Evolutionary conservation across 805 yeast genomes (phyloP), one percentile per base, ranked within the genome.

Genomic region (Blastobotrys muscicola): DNA sequence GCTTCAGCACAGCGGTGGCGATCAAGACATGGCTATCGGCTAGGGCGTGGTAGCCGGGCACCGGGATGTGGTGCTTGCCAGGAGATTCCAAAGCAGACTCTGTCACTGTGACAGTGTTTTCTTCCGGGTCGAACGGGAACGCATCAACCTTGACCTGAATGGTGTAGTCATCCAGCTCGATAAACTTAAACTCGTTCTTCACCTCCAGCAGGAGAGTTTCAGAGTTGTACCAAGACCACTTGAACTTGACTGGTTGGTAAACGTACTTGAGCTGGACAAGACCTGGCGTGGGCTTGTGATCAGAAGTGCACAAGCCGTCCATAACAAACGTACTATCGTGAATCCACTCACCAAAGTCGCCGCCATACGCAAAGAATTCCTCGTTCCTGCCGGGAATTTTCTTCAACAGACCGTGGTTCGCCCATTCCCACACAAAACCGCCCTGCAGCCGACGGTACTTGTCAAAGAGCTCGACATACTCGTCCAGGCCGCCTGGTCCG

Each of bases 381-480:
- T 47, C 48, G 8, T 43, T 41, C 30, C 46, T 50, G 9, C 16
- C 49, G 12, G 45, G 41, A 14, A 45, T 44, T 30, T 35, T 33
- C 15, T 37, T 49, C 15, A n/a, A 26, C 8, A 64, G 37, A 4
- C 69, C 69, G 47, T 65, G 69, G 45, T 63, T 63, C 9, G 62
- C 62, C 69, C 69, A 65, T 47, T 65, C 69, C 69, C 69, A 65
- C 7, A 64, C 52, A 47, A 62, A 64, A 8, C 69, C 69, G 14
- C 69, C 69, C 44, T 60, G 66, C 7, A 64, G 39, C 12, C 55
- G 43, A 1, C 51, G 53, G 40, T 59, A 44, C 40, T 60, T 54
- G 29, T 60, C 52, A 47, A 65, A 62, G 30, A 56, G 39, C 9
- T 64, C 64, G 48, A 56, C 57, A 40, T 65, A 65, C 38, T 64